A percentile compares a stretch with the other conserved stretches of the same genome.
phyloP scores from a whole-genome alignment of 164 flowering plant genomes.

The Sedum album region DNA sequence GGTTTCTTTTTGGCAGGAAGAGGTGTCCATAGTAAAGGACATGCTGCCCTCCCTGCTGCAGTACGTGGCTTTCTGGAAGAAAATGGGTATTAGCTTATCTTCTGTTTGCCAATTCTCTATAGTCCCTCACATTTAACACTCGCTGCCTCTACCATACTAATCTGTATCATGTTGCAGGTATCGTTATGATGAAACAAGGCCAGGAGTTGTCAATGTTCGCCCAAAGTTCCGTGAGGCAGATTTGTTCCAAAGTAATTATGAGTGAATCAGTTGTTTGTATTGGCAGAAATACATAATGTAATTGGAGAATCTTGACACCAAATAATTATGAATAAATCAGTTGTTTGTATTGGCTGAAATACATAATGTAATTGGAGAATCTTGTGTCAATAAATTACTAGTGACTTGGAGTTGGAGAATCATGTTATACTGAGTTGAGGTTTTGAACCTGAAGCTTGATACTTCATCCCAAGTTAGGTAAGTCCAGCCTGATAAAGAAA shows the following conservation, averaged over 20 bases:
- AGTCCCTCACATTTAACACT: neutral
- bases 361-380: no score
- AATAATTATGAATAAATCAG: no score
- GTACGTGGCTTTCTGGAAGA: slow-evolving; percentile 64
- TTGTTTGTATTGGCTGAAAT: no score
- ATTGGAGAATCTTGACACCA: no score
- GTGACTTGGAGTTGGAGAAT: no score
- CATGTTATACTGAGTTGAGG: no score
- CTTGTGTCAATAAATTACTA: no score
- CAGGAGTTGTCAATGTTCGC: slow-evolving; percentile 55
- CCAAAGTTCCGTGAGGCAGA: slow-evolving; percentile 47
- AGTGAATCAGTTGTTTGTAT: no score
- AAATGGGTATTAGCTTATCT: slow-evolving; percentile 41
- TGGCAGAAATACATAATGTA: no score
- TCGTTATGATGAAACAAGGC: slow-evolving; percentile 48
- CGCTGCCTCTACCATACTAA: neutral
- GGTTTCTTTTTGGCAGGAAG: slow-evolving; percentile 35
- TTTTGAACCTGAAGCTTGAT: no score
- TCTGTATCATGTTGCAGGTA: slow-evolving; percentile 32
- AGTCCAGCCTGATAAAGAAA: no score
- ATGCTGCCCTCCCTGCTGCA: slow-evolving; percentile 72
- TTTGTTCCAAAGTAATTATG: neutral
- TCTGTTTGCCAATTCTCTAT: neutral
- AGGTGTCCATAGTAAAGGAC: slow-evolving; percentile 84
- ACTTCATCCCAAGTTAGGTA: no score